Conservation (phyloP, 257 asterid genomes). For the Rubia yunnanensis region DNA sequence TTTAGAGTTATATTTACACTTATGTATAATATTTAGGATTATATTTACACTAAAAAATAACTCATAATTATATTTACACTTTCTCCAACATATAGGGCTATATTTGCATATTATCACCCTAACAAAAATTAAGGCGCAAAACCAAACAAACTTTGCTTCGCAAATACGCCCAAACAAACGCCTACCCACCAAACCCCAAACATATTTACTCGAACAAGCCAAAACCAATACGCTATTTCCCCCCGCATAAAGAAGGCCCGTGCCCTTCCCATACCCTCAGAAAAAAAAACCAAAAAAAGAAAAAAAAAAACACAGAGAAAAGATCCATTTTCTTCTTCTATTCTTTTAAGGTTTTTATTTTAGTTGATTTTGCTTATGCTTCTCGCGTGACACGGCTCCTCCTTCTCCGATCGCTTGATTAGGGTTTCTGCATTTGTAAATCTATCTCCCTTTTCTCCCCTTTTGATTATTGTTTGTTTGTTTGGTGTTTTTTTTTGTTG, state of each 20-base stretch:
- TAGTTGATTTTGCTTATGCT: neutral
- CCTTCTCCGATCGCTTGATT: constrained; percentile 10
- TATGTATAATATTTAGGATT: too few species aligned
- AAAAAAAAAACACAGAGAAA: neutral
- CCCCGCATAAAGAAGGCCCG: neutral
- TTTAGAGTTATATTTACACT: too few species aligned
- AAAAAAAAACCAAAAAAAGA: neutral
- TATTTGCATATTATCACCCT: too few species aligned
- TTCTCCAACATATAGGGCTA: too few species aligned
- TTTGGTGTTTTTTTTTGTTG: neutral
- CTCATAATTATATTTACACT: too few species aligned
- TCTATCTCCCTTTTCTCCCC: neutral
- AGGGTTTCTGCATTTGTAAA: constrained; percentile 19
- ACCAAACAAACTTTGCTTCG: neutral
- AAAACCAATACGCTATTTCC: neutral
- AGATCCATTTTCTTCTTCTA: neutral
- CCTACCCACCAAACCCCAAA: neutral
- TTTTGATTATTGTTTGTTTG: neutral
- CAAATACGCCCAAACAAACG: neutral
- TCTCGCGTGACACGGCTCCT: neutral
- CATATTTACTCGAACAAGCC: neutral
- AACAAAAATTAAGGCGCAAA: neutral
- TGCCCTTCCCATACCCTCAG: neutral
- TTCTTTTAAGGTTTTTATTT: neutral
- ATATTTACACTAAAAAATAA: too few species aligned